A percentile compares a stretch with the other conserved stretches of the same genome.
Conservation (phyloP, 331 rosid species). For the Malus hybrid region DNA sequence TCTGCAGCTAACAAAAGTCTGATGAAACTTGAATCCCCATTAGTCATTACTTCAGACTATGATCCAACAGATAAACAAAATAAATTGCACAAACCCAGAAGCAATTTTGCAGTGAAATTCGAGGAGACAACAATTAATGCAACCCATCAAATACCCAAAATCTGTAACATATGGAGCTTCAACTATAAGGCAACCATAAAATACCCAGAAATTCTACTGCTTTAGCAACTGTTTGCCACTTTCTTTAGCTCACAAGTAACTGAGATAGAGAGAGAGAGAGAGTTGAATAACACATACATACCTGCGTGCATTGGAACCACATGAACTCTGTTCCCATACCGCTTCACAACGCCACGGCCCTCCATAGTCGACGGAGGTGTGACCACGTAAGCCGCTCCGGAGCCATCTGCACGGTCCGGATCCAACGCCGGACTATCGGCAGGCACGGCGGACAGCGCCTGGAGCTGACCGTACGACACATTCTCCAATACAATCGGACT, state of each 20-base stretch:
- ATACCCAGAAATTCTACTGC: neutral
- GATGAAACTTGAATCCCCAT: neutral
- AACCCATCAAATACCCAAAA: neutral
- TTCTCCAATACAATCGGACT: conserved; percentile 57
- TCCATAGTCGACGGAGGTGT: conserved; percentile 74
- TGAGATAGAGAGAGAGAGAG: neutral
- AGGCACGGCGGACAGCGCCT: conserved; percentile 73
- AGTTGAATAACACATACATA: neutral
- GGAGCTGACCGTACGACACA: conserved; percentile 92
- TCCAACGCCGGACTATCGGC: conserved; percentile 63
- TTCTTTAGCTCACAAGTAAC: neutral
- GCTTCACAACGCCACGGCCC: conserved; percentile 91
- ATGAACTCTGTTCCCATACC: conserved; percentile 70
- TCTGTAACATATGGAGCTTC: neutral
- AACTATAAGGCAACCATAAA: neutral
- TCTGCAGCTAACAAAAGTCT: neutral
- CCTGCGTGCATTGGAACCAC: conserved; percentile 99
- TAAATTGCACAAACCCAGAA: neutral
- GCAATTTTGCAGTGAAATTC: neutral
- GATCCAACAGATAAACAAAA: neutral
- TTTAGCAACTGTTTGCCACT: neutral
- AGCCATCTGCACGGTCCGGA: conserved; percentile 53
- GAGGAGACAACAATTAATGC: neutral
- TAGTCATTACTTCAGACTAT: neutral
- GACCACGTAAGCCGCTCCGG: conserved; percentile 48